phyloP scores from a whole-genome alignment of 1,139 yeast species.

The Debaryomycetaceae sp. region DNA sequence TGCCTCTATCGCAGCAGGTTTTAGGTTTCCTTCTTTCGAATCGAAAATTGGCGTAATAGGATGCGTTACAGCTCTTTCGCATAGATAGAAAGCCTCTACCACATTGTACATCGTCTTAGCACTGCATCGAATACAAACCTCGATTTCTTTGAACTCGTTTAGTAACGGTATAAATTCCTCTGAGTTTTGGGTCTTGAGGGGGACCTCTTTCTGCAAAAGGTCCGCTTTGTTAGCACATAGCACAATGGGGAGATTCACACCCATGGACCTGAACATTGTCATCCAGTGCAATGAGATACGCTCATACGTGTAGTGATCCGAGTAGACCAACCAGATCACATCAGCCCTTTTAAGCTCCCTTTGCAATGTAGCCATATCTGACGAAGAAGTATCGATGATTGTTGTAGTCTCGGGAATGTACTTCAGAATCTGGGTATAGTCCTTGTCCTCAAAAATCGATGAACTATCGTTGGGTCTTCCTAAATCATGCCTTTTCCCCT shows the following conservation, averaged over 20 bases:
- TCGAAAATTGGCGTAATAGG: slow-evolving; percentile 95
- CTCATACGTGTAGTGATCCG: slow-evolving; percentile 93
- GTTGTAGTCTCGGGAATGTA: slow-evolving; percentile 68
- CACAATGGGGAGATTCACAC: slow-evolving; percentile 90
- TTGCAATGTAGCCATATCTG: slow-evolving; percentile 59
- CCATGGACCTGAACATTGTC: slow-evolving; percentile 86
- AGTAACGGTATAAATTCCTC: slow-evolving; percentile 86
- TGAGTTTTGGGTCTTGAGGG: slow-evolving; percentile 36
- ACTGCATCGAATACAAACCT: slow-evolving; percentile 83
- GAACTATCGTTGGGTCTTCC: background rate
- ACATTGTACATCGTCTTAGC: slow-evolving; percentile 79
- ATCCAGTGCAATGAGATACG: slow-evolving; percentile 91
- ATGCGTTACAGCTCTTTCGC: slow-evolving; percentile 88
- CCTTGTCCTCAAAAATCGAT: slow-evolving; percentile 6
- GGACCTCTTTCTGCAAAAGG: slow-evolving; percentile 15
- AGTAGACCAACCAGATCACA: slow-evolving; percentile 88
- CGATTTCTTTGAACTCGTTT: slow-evolving; percentile 90
- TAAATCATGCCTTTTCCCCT: background rate
- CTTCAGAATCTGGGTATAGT: slow-evolving; percentile 21
- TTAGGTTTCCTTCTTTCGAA: slow-evolving; percentile 80
- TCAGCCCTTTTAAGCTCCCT: slow-evolving; percentile 80
- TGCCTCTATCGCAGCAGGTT: slow-evolving; percentile 75
- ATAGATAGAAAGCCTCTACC: slow-evolving; percentile 84
- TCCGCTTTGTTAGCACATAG: slow-evolving; percentile 86
- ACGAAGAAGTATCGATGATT: slow-evolving; percentile 74